Conservation (phyloP, 805 yeast genomes). For the Schwanniomyces yamadae region DNA sequence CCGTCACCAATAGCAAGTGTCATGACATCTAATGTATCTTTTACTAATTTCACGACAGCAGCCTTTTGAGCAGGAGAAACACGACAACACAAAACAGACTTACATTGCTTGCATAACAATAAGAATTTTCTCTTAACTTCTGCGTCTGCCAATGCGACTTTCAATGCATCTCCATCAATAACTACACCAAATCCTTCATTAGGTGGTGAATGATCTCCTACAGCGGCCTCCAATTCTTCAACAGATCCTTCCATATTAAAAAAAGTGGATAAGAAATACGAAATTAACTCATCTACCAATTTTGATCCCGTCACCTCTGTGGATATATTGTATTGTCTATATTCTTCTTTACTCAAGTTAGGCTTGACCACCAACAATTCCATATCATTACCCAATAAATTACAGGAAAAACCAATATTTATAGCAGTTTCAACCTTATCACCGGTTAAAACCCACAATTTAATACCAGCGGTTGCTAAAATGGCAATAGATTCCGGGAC, state of each 20-base stretch:
- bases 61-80: slow-evolving; percentile 89
- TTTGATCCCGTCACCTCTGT: slow-evolving; percentile 20
- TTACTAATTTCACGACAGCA: slow-evolving; percentile 77
- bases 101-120: slow-evolving; percentile 74
- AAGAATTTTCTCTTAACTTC: slow-evolving; percentile 58
- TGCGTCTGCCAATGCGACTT: slow-evolving; percentile 38
- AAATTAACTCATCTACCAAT: slow-evolving; percentile 48
- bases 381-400: slow-evolving; percentile 73
- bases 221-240: slow-evolving; percentile 54
- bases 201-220: slow-evolving; percentile 64
- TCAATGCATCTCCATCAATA: slow-evolving; percentile 78
- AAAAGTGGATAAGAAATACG: slow-evolving; percentile 51
- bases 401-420: slow-evolving; percentile 84
- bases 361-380: slow-evolving; percentile 60
- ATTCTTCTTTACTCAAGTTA: slow-evolving; percentile 27
- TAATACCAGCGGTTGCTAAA: slow-evolving; percentile 74
- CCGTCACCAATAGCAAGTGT: slow-evolving; percentile 89
- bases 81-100: slow-evolving; percentile 80
- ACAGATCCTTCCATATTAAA: slow-evolving; percentile 59
- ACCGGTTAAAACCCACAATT: slow-evolving; percentile 84
- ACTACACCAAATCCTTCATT: slow-evolving; percentile 64
- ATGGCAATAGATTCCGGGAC: slow-evolving; percentile 78
- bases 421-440: slow-evolving; percentile 90
- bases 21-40: slow-evolving; percentile 72
- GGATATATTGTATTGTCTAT: slow-evolving; percentile 16